phyloP scores from a whole-genome alignment of 768 basidiomycete species.

The Rhodotorula toruloides region DNA sequence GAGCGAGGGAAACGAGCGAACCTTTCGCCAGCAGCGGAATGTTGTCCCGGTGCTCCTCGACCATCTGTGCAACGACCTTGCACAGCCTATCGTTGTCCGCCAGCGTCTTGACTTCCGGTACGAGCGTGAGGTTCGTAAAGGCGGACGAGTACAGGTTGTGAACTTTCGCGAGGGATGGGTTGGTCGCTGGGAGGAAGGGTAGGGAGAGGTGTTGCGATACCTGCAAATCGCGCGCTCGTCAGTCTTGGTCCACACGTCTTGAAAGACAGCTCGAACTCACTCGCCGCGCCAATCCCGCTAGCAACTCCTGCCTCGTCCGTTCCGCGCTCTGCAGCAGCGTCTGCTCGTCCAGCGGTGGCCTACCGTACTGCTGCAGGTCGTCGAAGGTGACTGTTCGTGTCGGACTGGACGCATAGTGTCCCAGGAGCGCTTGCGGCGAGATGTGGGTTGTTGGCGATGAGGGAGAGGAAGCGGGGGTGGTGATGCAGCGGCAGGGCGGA shows the following conservation, averaged over 20 bases:
- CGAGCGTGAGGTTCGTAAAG: slow-evolving; percentile 32
- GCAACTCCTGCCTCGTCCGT: slow-evolving; percentile 33
- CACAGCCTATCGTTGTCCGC: slow-evolving; percentile 68
- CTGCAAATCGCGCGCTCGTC: not conserved
- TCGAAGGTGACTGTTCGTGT: slow-evolving; percentile 32
- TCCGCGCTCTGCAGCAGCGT: slow-evolving; percentile 37
- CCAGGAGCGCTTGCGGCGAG: slow-evolving; percentile 22
- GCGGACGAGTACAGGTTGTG: slow-evolving; percentile 39
- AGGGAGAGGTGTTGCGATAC: slow-evolving; percentile 37
- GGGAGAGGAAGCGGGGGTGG: not conserved
- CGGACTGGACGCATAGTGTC: slow-evolving; percentile 26
- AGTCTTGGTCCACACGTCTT: not conserved
- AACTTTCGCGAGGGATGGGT: slow-evolving; percentile 38
- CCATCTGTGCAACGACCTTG: slow-evolving; percentile 62
- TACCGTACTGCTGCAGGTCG: slow-evolving; percentile 32
- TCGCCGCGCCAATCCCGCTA: slow-evolving; percentile 35
- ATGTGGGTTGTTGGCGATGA: not conserved
- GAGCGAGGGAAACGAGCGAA: slow-evolving; percentile 46
- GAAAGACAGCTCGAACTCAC: slow-evolving; percentile 9
- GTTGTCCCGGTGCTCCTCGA: slow-evolving; percentile 74
- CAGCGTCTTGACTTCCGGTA: slow-evolving; percentile 53
- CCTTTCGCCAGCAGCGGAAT: slow-evolving; percentile 88
- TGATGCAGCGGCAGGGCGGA: too few relatives aligned
- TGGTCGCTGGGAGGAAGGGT: slow-evolving; percentile 40
- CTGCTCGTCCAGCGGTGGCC: slow-evolving; percentile 30